These are phyloP conservation scores for Aureobasidium sp. DNA, from an alignment of 2,329 filamentous ascomycete genomes.

Conservation along the genomic window DNA sequence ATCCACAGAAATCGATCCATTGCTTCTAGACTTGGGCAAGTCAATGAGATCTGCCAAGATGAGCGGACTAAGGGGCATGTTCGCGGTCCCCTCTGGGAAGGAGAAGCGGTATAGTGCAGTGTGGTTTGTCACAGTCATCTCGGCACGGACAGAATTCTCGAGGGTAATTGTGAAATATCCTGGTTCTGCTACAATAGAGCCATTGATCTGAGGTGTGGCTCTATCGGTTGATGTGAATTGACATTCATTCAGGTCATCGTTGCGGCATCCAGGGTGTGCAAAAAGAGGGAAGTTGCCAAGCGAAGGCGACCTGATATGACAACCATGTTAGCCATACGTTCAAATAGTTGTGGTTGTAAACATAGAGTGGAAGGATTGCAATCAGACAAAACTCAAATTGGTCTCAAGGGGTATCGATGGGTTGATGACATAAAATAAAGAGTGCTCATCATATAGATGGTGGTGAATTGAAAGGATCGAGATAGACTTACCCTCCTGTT, in stretches of 20 bases:
- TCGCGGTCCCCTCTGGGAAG: slow-evolving; percentile 34
- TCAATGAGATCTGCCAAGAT: slow-evolving; percentile 54
- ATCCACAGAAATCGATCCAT: slow-evolving; percentile 47
- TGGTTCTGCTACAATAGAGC: slow-evolving; percentile 45
- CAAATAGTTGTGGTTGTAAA: background rate
- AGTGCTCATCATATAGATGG: slow-evolving; percentile 3
- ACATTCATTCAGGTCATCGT: slow-evolving; percentile 53
- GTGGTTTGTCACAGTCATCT: slow-evolving; percentile 54
- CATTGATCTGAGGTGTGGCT: slow-evolving; percentile 40
- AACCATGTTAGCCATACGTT: background rate
- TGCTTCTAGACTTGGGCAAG: slow-evolving; percentile 43
- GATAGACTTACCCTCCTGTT: slow-evolving; percentile 30
- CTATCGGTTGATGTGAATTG: slow-evolving; percentile 43
- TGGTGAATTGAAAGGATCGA: background rate
- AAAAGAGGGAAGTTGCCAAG: slow-evolving; percentile 69
- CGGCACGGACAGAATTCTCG: slow-evolving; percentile 47
- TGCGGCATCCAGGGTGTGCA: slow-evolving; percentile 53
- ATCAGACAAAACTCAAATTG: slow-evolving; percentile 6
- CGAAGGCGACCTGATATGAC: slow-evolving; percentile 40
- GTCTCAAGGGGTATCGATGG: slow-evolving; percentile 9
- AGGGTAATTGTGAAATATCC: slow-evolving; percentile 54
- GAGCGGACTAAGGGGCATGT: slow-evolving; percentile 41
- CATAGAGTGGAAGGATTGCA: background rate
- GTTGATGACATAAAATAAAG: slow-evolving; percentile 11
- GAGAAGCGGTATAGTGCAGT: slow-evolving; percentile 54